Conservation (phyloP, 306 rosid species). For the Notholithocarpus densiflorus region DNA sequence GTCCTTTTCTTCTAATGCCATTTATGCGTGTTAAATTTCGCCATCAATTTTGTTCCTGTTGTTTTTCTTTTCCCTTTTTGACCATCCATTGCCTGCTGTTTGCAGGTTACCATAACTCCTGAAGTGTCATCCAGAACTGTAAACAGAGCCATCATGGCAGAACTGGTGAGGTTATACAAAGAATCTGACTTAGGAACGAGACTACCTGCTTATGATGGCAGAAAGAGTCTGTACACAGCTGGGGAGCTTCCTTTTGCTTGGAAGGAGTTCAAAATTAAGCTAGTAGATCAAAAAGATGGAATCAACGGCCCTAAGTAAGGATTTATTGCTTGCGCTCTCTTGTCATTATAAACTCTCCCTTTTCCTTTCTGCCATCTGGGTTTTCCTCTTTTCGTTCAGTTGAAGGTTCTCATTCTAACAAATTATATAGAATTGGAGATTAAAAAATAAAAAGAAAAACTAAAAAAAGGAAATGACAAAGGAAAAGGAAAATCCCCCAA, state of each 20-base stretch:
- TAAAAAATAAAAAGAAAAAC: background rate
- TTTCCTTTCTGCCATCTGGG: background rate
- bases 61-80: slow-evolving; percentile 32
- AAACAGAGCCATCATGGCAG: slow-evolving; percentile 89
- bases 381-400: background rate
- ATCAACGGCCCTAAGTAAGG: slow-evolving; percentile 73
- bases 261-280: slow-evolving; percentile 84
- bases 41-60: slow-evolving; percentile 50
- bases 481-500: background rate
- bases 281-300: slow-evolving; percentile 69
- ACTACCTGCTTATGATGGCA: slow-evolving; percentile 97
- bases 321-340: slow-evolving; percentile 14
- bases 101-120: slow-evolving; percentile 84
- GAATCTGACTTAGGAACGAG: slow-evolving; percentile 91
- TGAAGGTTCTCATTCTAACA: background rate
- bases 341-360: background rate
- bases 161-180: slow-evolving; percentile 76
- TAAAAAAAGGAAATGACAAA: background rate
- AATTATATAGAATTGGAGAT: background rate
- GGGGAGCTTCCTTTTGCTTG: slow-evolving; percentile 89
- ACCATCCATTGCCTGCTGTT: slow-evolving; percentile 28
- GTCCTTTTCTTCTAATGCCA: slow-evolving; percentile 49
- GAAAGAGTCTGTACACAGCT: slow-evolving; percentile 94
- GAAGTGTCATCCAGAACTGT: slow-evolving; percentile 83
- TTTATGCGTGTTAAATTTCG: slow-evolving; percentile 43